A percentile compares a stretch with the other conserved stretches of the same genome.
Conservation (phyloP, 768 basidiomycete species). For the Tephrocybe rancida region DNA sequence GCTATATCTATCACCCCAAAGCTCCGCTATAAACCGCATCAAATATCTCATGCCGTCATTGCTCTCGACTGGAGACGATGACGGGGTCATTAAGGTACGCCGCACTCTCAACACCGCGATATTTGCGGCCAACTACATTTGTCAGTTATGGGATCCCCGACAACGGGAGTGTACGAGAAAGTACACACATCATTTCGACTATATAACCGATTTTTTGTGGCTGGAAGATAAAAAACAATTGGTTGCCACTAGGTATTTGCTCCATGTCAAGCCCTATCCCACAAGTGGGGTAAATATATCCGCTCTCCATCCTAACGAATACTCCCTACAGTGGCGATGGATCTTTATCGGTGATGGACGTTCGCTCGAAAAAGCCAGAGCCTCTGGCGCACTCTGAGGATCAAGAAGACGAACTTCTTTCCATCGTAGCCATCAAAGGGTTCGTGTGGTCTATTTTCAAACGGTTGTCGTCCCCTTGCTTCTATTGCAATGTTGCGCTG, state of each 20-base stretch:
- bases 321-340: conserved; percentile 76
- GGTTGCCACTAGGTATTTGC: conserved; percentile 77
- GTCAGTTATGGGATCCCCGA: conserved; percentile 89
- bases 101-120: conserved; percentile 1
- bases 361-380: conserved; percentile 77
- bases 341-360: conserved; percentile 89
- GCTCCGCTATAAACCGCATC: conserved; percentile 86
- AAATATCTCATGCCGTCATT: conserved; percentile 70
- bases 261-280: neutral
- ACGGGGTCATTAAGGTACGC: conserved; percentile 86
- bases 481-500: conserved; percentile 1
- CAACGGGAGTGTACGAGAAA: conserved; percentile 61
- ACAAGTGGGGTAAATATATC: neutral
- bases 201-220: conserved; percentile 92
- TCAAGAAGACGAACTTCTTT: conserved; percentile 93
- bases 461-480: conserved; percentile 8
- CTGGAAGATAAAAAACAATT: conserved; percentile 82
- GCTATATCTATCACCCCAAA: conserved; percentile 41
- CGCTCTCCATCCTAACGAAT: neutral
- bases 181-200: conserved; percentile 91
- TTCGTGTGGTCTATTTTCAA: conserved; percentile 32
- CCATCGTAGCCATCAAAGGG: conserved; percentile 84
- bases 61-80: conserved; percentile 89
- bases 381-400: conserved; percentile 90
- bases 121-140: neutral